These are phyloP conservation scores for Multifurca ochricompacta DNA, from an alignment of 768 basidiomycete species.

Conservation along the genomic window DNA sequence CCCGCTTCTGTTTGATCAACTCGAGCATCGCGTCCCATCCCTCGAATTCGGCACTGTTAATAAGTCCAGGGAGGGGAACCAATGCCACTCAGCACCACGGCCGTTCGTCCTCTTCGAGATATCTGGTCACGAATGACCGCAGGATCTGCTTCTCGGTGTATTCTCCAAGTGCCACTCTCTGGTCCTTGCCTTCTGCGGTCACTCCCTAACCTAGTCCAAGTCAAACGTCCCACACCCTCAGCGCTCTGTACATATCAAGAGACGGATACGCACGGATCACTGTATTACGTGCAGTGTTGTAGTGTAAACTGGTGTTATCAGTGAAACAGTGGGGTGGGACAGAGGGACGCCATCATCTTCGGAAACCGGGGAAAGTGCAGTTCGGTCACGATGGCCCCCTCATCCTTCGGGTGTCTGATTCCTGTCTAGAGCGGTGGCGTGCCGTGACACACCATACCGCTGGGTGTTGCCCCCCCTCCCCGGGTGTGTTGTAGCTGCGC, in stretches of 20 bases:
- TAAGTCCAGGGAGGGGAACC: no score
- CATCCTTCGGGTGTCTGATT: not conserved
- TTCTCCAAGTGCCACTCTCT: no score
- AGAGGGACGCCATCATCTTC: no score
- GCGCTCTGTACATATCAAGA: not conserved
- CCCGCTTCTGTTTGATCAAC: slow-evolving; percentile 61
- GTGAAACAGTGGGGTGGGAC: no score
- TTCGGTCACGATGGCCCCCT: not conserved
- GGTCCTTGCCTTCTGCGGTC: no score
- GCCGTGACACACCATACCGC: not conserved
- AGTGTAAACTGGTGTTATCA: slow-evolving; percentile 1
- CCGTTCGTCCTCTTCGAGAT: no score
- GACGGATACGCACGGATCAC: not conserved
- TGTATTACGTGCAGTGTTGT: not conserved
- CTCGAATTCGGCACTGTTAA: slow-evolving; percentile 71
- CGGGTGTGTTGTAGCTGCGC: no score
- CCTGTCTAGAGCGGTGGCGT: slow-evolving; percentile 1
- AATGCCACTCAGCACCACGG: no score
- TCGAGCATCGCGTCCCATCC: slow-evolving; percentile 97
- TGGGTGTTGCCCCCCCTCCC: no score
- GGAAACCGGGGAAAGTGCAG: not conserved
- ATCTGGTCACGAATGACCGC: no score
- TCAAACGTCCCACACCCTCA: not conserved
- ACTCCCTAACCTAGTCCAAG: not conserved
- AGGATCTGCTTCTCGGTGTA: no score